Evolutionary conservation across 108 stramenopile species (phyloP), one percentile per base, ranked within the genome.

Genomic region (Schizochytrium sp.): DNA sequence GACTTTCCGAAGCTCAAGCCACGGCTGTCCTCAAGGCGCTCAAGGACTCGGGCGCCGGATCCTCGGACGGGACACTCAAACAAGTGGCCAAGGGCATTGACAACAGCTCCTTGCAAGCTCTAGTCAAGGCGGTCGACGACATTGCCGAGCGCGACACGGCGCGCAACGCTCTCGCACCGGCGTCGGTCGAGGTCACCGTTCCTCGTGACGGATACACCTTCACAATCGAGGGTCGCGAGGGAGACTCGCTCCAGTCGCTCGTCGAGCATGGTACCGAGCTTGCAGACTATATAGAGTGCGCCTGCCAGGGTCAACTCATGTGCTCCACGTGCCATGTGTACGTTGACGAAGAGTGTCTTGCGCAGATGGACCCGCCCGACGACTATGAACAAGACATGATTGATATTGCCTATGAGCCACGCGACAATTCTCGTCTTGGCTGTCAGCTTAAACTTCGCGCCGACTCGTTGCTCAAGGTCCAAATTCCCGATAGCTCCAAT

Each of bases 321-420:
- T 83, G 76, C 76, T 83, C 76, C 19, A 83, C 76, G 0, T 83
- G 76, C 51, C 76, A 83, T 23, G 76, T 83, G 16, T 83, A 83
- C 51, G 76, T 83, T 12, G 51, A 83, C 28, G 76, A 83, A 4
- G 76, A 83, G 25, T 2, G 48, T 16, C 51, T 83, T 18, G 16
- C 44, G 51, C 43, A 83, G 76, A 47, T 83, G 10, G 76, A 83
- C 12, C 76, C 76, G 16, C 18, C 76, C 1, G 76, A 83, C 5
- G 76, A 83, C 12, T 21, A 21, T 16, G 76, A 83, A 23, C 45
- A 53, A 45, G 76, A 83, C 51, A 83, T 83, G 76, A n/a, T 83
- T n/a, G 76, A 83, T 53, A 47, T 83, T 47, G 76, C 76, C 48
- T 83, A 53, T 18, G 76, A 53, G n/a, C 51, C 45, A 6, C 76